Percentiles rank a stretch among this genome's conserved stretches.
These are phyloP conservation scores for Sarcomyxa edulis DNA, from an alignment of 768 basidiomycete species.

Conservation along the genomic window DNA sequence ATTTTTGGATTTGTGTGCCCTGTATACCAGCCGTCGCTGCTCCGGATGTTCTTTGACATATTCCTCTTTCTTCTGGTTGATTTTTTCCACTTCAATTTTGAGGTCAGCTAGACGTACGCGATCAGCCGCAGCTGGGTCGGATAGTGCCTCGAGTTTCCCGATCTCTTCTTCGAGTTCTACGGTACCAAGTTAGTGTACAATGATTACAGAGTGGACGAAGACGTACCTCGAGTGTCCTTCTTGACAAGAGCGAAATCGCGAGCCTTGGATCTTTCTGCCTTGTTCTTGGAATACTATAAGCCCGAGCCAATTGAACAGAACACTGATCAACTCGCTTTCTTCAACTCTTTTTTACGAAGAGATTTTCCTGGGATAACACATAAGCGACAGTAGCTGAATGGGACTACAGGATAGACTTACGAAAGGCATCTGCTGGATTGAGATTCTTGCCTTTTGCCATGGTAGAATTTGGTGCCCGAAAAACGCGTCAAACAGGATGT, in stretches of 20 bases:
- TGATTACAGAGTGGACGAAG: neutral
- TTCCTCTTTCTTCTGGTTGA: conserved; percentile 85
- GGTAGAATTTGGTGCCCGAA: too few relatives aligned
- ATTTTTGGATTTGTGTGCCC: conserved; percentile 39
- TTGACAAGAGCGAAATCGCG: conserved; percentile 91
- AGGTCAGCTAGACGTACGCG: conserved; percentile 65
- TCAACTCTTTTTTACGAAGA: conserved; percentile 89
- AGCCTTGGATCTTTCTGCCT: conserved; percentile 72
- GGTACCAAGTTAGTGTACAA: neutral
- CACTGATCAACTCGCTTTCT: conserved; percentile 59
- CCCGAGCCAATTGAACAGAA: conserved; percentile 8
- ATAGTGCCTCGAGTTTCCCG: conserved; percentile 49
- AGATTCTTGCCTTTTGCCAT: conserved; percentile 85
- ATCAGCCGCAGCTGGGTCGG: conserved; percentile 43
- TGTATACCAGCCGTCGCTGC: conserved; percentile 80
- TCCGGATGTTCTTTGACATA: conserved; percentile 94
- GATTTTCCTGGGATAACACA: conserved; percentile 65
- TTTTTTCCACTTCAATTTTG: conserved; percentile 72
- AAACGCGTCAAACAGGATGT: conserved; percentile 4
- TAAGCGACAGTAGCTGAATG: neutral
- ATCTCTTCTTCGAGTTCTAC: conserved; percentile 83
- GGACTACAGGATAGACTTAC: conserved; percentile 40
- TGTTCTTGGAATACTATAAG: conserved; percentile 78
- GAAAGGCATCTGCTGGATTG: conserved; percentile 93
- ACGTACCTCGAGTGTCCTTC: conserved; percentile 82